Conservation (phyloP, 2,329 filamentous ascomycete species). For the Diaporthe caulivora region DNA sequence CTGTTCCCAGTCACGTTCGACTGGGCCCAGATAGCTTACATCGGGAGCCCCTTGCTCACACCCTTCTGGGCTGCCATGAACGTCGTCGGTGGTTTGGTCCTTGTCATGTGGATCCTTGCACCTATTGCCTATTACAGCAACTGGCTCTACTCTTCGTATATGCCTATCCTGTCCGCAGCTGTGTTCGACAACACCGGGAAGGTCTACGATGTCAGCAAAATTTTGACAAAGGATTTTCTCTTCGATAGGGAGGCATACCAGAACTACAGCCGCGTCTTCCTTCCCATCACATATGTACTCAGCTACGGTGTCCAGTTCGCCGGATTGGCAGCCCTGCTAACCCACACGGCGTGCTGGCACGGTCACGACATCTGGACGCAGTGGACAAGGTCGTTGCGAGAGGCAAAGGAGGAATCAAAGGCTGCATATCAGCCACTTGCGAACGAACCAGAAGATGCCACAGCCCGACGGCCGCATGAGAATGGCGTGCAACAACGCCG, state of each 20-base stretch:
- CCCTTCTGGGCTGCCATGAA: slow-evolving; percentile 91
- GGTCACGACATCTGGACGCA: slow-evolving; percentile 85
- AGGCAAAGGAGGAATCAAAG: slow-evolving; percentile 66
- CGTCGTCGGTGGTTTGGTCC: slow-evolving; percentile 81
- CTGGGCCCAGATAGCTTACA: slow-evolving; percentile 91
- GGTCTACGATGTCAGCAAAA: slow-evolving; percentile 84
- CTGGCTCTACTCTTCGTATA: slow-evolving; percentile 83
- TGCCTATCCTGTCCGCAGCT: slow-evolving; percentile 86
- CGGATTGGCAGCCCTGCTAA: slow-evolving; percentile 81
- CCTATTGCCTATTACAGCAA: slow-evolving; percentile 87
- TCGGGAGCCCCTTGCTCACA: slow-evolving; percentile 85
- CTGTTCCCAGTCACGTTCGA: slow-evolving; percentile 90
- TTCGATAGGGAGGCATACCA: slow-evolving; percentile 83
- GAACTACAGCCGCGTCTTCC: slow-evolving; percentile 85
- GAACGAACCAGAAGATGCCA: slow-evolving; percentile 30
- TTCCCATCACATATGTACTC: slow-evolving; percentile 88
- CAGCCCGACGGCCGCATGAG: slow-evolving; percentile 35
- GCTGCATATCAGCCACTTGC: slow-evolving; percentile 64
- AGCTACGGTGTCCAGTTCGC: slow-evolving; percentile 91
- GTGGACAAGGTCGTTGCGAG: slow-evolving; percentile 77
- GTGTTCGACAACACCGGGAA: slow-evolving; percentile 89
- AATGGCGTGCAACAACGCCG: slow-evolving; percentile 15
- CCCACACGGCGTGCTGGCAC: slow-evolving; percentile 87
- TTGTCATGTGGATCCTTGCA: slow-evolving; percentile 88
- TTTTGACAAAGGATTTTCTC: slow-evolving; percentile 81